A percentile compares a stretch with the other conserved stretches of the same genome.
phyloP scores from a whole-genome alignment of 805 yeast species.

The Kodamaea kakaduensis region DNA sequence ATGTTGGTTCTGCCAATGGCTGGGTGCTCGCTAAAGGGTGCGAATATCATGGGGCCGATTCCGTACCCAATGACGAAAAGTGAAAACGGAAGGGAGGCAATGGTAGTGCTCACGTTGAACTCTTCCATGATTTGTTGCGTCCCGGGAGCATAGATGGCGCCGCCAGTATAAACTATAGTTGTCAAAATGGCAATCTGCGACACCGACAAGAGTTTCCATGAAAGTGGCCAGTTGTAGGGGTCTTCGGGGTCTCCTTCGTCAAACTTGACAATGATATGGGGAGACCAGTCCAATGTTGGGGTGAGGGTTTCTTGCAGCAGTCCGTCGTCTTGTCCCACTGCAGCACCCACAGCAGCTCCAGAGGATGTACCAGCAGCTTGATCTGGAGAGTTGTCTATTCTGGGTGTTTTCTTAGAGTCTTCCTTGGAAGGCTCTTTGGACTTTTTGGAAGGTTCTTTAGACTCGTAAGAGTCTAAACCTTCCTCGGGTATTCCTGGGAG shows the following conservation, averaged over 20 bases:
- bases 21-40: constrained; percentile 55
- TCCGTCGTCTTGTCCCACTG: no score
- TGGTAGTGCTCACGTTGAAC: constrained; percentile 40
- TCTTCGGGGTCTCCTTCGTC: constrained; percentile 49
- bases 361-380: not conserved
- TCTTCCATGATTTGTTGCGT: constrained; percentile 38
- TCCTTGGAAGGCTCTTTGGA: no score
- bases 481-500: no score
- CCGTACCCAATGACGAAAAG: constrained; percentile 58
- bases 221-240: constrained; percentile 52
- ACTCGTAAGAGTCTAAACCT: no score
- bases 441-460: no score
- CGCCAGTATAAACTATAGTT: constrained; percentile 49
- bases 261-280: no score
- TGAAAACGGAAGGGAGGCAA: constrained; percentile 48
- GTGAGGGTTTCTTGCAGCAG: not conserved
- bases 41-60: constrained; percentile 48
- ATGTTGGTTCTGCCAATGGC: constrained; percentile 48
- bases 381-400: not conserved
- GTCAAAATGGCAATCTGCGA: constrained; percentile 38
- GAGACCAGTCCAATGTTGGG: not conserved
- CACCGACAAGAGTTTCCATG: constrained; percentile 34
- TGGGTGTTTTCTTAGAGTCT: no score
- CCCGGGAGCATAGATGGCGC: constrained; percentile 53
- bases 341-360: constrained; percentile 3